Evolutionary conservation across 1,284 basidiomycete genomes (phyloP), one percentile per base, ranked within the genome.

Genomic region (Mycena sp.): DNA sequence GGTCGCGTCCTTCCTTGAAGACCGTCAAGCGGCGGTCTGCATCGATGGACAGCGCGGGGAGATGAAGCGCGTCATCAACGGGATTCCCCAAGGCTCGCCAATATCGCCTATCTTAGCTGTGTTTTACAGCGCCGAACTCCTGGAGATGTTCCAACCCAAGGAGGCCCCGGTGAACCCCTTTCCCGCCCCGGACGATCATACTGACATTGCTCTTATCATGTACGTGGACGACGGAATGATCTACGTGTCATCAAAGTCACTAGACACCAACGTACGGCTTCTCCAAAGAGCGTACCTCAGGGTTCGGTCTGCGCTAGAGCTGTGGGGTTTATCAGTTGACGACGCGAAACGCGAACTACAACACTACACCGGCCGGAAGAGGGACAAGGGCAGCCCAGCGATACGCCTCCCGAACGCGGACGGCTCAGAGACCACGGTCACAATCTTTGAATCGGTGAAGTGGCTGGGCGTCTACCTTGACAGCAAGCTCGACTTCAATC

Each of bases 401-500:
- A 67, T 72, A n/a, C 23, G 41, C 4, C 49, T 70, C 3, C 28
- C 43, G 0, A 62, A 70, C 49, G 41, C 11, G 0, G 66, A 69
- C 28, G 62, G 51, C 9, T n/a, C 38, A 17, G 57, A 54, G 19
- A 4, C 49, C 4, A 68, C 65, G 10, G 38, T 72, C 6, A 48
- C 48, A 3, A 48, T 61, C 9, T 50, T 50, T 10, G 10, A 59
- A 3, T 58, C 67, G 12, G 59, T 74, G 14, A 45, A 67, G 4
- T 80, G 77, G 72, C 74, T 81, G 0, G 76, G 78, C 6, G 71
- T 73, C 40, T 72, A 61, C 30, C 67, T 77, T 0, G 62, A 64
- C 44, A 10, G 50, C 3, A 57, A 67, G 17, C 74, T 79, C 2
- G 23, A 16, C 0, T 78, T 77, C 61, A 59, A 65, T 21, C 58